phyloP scores from a whole-genome alignment of 2,329 filamentous ascomycete species.

The Zelopaecilomyces penicillatus region DNA sequence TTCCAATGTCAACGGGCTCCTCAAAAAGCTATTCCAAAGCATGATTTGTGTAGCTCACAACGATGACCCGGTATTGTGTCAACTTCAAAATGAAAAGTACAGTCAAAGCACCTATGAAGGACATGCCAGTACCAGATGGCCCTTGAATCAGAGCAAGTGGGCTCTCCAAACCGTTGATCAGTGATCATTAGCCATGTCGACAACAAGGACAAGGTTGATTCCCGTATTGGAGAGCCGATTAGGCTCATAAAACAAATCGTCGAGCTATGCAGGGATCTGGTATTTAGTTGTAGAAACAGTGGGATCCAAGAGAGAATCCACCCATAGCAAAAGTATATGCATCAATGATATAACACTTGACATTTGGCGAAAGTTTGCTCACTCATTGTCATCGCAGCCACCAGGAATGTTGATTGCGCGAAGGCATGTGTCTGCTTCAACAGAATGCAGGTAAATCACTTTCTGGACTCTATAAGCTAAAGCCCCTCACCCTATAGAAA shows the following conservation, averaged over 20 bases:
- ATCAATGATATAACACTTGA: slow-evolving; percentile 51
- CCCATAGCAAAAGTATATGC: slow-evolving; percentile 63
- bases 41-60: slow-evolving; percentile 60
- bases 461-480: slow-evolving; percentile 31
- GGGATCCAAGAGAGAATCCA: slow-evolving; percentile 41
- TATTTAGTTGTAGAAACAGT: slow-evolving; percentile 7
- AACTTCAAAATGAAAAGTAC: slow-evolving; percentile 45
- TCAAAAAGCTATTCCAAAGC: slow-evolving; percentile 50
- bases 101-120: slow-evolving; percentile 59
- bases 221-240: not conserved
- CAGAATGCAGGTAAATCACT: slow-evolving; percentile 23
- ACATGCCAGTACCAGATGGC: slow-evolving; percentile 70
- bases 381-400: slow-evolving; percentile 68
- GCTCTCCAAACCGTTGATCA: slow-evolving; percentile 45
- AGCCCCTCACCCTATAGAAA: not conserved
- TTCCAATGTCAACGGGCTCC: slow-evolving; percentile 53
- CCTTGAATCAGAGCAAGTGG: slow-evolving; percentile 59
- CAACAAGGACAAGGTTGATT: slow-evolving; percentile 9
- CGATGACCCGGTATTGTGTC: slow-evolving; percentile 45
- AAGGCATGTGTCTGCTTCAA: not conserved
- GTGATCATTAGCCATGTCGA: slow-evolving; percentile 32
- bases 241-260: not conserved
- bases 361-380: slow-evolving; percentile 50
- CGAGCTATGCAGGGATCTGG: slow-evolving; percentile 5
- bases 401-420: slow-evolving; percentile 36